These are phyloP conservation scores for Beta macrorhiza DNA, from an alignment of 179 eudicot genomes.

Conservation along the genomic window DNA sequence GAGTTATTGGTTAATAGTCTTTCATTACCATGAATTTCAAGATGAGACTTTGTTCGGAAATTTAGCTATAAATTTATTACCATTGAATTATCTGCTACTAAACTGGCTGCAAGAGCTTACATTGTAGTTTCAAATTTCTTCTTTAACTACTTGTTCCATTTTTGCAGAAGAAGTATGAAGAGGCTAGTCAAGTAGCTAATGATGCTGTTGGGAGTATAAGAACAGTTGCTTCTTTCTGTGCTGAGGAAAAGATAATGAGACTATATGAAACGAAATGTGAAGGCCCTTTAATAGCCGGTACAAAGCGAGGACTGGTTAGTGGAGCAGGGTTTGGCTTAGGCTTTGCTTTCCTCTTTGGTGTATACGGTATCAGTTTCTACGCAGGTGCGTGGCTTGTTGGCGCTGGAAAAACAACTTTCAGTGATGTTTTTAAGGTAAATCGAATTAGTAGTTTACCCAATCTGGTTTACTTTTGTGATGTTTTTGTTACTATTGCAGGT, in stretches of 20 bases:
- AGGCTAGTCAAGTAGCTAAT: conserved; percentile 34
- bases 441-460: neutral
- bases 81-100: neutral
- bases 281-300: conserved; percentile 28
- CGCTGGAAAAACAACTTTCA: conserved; percentile 43
- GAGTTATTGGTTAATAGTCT: too few relatives aligned
- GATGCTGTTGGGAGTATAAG: conserved; percentile 35
- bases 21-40: too few relatives aligned
- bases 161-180: conserved; percentile 27
- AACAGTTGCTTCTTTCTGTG: conserved; percentile 33
- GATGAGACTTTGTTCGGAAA: too few relatives aligned
- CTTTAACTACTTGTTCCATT: neutral
- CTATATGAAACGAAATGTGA: conserved; percentile 30
- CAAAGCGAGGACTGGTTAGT: conserved; percentile 27
- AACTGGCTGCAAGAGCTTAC: neutral
- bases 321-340: conserved; percentile 24
- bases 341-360: conserved; percentile 25
- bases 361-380: conserved; percentile 35
- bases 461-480: neutral
- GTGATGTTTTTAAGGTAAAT: conserved; percentile 45
- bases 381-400: conserved; percentile 54
- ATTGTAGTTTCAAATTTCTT: neutral
- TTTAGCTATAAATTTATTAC: too few relatives aligned
- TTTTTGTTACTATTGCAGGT: conserved; percentile 39
- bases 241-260: conserved; percentile 29